These are phyloP conservation scores for Blastobotrys mokoenaii DNA, from an alignment of 805 yeast species.

Conservation along the genomic window DNA sequence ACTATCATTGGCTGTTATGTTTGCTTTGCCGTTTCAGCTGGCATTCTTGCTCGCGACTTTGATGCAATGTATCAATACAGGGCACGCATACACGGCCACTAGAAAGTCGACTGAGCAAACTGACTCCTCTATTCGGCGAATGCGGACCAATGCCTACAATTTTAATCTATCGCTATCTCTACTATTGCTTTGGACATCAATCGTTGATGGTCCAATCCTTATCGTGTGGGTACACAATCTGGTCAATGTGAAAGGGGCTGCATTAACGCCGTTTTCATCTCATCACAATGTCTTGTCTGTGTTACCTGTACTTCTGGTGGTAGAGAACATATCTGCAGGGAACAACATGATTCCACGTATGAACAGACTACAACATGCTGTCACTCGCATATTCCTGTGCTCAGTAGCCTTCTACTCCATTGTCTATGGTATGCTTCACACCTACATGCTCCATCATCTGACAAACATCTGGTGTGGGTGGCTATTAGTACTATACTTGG, in stretches of 20 bases:
- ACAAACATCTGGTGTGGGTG: conserved; percentile 45
- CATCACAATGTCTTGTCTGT: conserved; percentile 46
- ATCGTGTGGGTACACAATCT: conserved; percentile 78
- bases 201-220: conserved; percentile 68
- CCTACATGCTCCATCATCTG: conserved; percentile 75
- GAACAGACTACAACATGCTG: conserved; percentile 5
- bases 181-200: conserved; percentile 67
- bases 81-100: not conserved
- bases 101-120: not conserved
- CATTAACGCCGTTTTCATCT: conserved; percentile 43
- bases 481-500: conserved; percentile 10
- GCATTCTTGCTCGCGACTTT: conserved; percentile 7
- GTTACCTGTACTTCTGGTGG: conserved; percentile 11
- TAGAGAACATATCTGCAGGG: conserved; percentile 41
- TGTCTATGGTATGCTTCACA: conserved; percentile 67
- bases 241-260: conserved; percentile 24
- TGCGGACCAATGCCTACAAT: conserved; percentile 35
- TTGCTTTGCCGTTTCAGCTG: conserved; percentile 10
- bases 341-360: conserved; percentile 35
- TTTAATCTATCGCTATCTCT: conserved; percentile 54
- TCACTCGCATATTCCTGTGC: conserved; percentile 32
- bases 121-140: conserved; percentile 4
- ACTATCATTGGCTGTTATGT: conserved; percentile 1
- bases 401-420: conserved; percentile 55
- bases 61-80: conserved; percentile 5